Percentiles rank a stretch among this genome's conserved stretches.
Evolutionary conservation across 2,329 filamentous ascomycete species (phyloP).

Genomic region (Aspergillus brunneoviolaceus): DNA sequence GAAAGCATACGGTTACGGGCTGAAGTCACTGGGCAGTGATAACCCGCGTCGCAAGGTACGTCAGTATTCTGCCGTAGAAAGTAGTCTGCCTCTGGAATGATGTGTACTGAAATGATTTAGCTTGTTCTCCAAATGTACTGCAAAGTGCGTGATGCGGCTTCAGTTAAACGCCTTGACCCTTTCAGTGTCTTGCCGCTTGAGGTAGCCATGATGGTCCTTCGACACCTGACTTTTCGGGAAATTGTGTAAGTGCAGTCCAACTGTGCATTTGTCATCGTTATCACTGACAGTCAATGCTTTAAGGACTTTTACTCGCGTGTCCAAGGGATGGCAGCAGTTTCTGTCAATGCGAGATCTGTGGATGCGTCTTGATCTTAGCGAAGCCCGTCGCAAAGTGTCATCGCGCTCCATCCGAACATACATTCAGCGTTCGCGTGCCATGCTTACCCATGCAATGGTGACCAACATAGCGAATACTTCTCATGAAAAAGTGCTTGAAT

Average conservation of each 20-base stretch:
- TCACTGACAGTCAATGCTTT: background rate
- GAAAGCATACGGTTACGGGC: constrained; percentile 58
- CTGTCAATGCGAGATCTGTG: constrained; percentile 51
- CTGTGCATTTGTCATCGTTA: background rate
- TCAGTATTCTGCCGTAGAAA: constrained; percentile 18
- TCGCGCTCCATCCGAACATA: constrained; percentile 36
- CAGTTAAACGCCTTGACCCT: constrained; percentile 45
- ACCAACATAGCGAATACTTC: constrained; percentile 29
- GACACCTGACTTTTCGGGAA: constrained; percentile 53
- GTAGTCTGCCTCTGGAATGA: background rate
- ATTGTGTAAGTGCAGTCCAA: constrained; percentile 41
- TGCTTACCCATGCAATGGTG: constrained; percentile 34
- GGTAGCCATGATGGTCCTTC: constrained; percentile 53
- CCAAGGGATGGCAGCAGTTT: constrained; percentile 55
- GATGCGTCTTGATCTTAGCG: constrained; percentile 54
- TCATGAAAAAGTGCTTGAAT: constrained; percentile 27
- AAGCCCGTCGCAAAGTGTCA: constrained; percentile 44
- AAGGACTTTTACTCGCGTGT: constrained; percentile 54
- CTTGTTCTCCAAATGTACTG: constrained; percentile 49
- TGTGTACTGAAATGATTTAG: constrained; percentile 24
- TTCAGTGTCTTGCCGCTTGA: constrained; percentile 56
- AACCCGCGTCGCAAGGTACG: constrained; percentile 32
- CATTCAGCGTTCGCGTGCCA: constrained; percentile 35
- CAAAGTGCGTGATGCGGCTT: constrained; percentile 40
- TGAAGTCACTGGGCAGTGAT: constrained; percentile 51